A percentile compares a stretch with the other conserved stretches of the same genome.
phyloP scores from a whole-genome alignment of 2,329 filamentous ascomycete species.

The Cryphonectria nitschkei region DNA sequence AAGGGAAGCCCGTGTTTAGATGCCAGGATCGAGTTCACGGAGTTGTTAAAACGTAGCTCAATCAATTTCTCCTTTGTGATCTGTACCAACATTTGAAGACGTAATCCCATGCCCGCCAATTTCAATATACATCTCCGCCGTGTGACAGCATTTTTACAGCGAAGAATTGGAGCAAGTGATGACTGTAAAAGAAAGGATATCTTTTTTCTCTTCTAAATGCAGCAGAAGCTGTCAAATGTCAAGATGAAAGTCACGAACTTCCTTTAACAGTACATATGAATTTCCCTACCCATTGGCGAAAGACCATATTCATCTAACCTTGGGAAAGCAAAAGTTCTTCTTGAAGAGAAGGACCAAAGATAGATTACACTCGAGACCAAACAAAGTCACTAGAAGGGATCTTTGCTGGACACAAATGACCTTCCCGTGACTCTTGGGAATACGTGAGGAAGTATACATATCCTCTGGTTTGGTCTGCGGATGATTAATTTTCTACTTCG shows the following conservation, averaged over 20 bases:
- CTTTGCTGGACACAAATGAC: too few relatives aligned
- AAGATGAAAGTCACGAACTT: too few relatives aligned
- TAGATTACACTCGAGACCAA: background rate
- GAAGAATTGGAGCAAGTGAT: too few relatives aligned
- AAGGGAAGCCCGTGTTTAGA: conserved; percentile 59
- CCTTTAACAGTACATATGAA: too few relatives aligned
- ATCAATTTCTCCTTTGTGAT: conserved; percentile 61
- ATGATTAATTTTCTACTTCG: background rate
- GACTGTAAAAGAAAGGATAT: too few relatives aligned
- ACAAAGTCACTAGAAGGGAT: background rate
- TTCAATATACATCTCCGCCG: background rate
- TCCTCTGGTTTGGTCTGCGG: background rate
- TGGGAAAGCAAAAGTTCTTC: background rate
- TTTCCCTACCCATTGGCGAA: background rate
- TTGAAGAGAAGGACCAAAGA: background rate
- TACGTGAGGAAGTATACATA: background rate
- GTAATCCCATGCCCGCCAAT: too few relatives aligned
- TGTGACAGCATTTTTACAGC: background rate
- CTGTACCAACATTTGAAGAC: conserved; percentile 55
- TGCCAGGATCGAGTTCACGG: conserved; percentile 55
- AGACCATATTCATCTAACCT: background rate
- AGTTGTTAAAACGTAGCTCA: conserved; percentile 55
- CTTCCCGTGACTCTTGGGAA: background rate
- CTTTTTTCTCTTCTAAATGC: too few relatives aligned
- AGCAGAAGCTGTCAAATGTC: too few relatives aligned